Percentiles rank a stretch among this genome's conserved stretches.
These are phyloP conservation scores for Leucocoprinus sp. DNA, from an alignment of 768 basidiomycete species.

Conservation along the genomic window DNA sequence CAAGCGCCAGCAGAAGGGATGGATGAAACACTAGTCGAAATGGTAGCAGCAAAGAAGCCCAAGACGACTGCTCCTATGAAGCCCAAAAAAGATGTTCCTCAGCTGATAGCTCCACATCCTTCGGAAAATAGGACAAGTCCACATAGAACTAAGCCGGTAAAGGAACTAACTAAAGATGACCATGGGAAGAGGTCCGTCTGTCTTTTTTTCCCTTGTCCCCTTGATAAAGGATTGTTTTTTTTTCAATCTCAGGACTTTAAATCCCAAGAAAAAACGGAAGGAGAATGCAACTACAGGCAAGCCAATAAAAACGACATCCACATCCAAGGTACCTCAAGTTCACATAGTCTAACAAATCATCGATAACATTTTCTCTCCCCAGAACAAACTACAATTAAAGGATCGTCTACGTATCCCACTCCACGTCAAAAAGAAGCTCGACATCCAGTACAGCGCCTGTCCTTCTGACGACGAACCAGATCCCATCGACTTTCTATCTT, in stretches of 20 bases:
- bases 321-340: constrained; percentile 4
- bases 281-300: constrained; percentile 20
- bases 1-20: background rate
- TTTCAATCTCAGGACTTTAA: background rate
- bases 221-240: background rate
- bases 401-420: background rate
- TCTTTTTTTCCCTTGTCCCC: background rate
- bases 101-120: background rate
- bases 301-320: background rate
- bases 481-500: constrained; percentile 39
- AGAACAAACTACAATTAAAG: background rate
- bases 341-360: background rate
- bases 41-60: background rate
- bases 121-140: background rate
- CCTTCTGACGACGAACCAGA: constrained; percentile 31
- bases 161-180: constrained; percentile 14
- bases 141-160: background rate
- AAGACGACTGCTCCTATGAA: background rate
- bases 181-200: constrained; percentile 12
- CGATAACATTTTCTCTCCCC: background rate
- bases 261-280: constrained; percentile 20
- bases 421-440: constrained; percentile 1
- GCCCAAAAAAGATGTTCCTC: background rate
- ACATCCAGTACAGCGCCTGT: background rate
- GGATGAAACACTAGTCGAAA: background rate